A percentile compares a stretch with the other conserved stretches of the same genome.
Evolutionary conservation across 179 eudicot genomes (phyloP).

Genomic region (Corrigiola litoralis): DNA sequence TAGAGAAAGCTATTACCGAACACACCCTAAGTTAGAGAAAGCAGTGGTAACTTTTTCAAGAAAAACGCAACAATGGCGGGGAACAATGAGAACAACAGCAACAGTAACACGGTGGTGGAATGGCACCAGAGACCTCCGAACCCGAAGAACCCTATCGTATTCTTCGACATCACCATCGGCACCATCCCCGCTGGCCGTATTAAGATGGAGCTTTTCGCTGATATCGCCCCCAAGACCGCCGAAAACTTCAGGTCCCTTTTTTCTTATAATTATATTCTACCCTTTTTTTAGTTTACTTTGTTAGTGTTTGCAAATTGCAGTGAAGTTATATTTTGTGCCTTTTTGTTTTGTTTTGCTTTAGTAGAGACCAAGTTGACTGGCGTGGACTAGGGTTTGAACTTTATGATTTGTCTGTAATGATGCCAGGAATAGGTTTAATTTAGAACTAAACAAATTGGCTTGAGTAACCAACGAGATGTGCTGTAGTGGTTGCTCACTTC

Average conservation of each 20-base stretch:
- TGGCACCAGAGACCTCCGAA: conserved; percentile 95
- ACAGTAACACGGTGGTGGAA: conserved; percentile 41
- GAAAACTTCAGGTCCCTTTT: conserved; percentile 67
- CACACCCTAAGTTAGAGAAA: too few species aligned
- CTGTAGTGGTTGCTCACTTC: too few species aligned
- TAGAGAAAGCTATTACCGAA: too few species aligned
- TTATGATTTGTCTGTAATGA: too few species aligned
- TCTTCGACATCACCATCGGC: conserved; percentile 87
- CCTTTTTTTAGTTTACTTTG: not conserved
- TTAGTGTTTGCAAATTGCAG: not conserved
- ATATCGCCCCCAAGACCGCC: conserved; percentile 80
- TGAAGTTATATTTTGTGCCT: not conserved
- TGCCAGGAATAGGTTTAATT: too few species aligned
- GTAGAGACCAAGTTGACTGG: too few species aligned
- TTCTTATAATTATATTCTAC: not conserved
- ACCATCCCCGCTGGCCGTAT: conserved; percentile 88
- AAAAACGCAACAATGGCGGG: conserved; percentile 6
- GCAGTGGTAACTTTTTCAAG: too few species aligned
- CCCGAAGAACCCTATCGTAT: conserved; percentile 81
- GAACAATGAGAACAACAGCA: conserved; percentile 23
- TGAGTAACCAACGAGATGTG: too few species aligned
- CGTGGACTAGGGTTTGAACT: too few species aligned
- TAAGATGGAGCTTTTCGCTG: conserved; percentile 94
- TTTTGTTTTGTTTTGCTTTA: not conserved
- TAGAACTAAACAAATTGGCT: too few species aligned